Evolutionary conservation across 2,329 filamentous ascomycete species (phyloP), one percentile per base, ranked within the genome.

Genomic region (Colletotrichum cuscutae): DNA sequence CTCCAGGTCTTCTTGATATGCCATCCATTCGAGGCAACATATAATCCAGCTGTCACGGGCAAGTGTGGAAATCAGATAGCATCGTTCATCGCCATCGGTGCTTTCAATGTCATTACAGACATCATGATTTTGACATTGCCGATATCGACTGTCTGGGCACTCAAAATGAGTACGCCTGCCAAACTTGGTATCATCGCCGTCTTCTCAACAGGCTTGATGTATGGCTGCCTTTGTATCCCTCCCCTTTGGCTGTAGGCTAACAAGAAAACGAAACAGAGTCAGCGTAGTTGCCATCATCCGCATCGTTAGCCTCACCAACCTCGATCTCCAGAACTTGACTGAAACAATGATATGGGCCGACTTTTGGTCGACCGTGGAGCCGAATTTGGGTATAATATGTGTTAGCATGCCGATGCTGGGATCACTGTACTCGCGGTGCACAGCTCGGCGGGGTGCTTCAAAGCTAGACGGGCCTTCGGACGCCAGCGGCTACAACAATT

Each of bases 101-200:
- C 79, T 1, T 81, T 82, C 68, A 84, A 84, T 70, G 81, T 84
- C 54, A 68, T 82, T 12, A 80, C 81, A 19, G 82, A 85, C 72
- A 61, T 84, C 15, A 74, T 81, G 46, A 81, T 85, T 59, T 75
- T 84, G 42, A 42, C 79, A 19, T 76, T 85, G 30, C 83, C 83
- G 15, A 74, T 84, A 2, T 78, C 77, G 22, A 82, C 79, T 28
- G 77, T 84, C 7, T 80, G 80, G 75, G 76, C 75, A n/a, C 75
- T 84, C 49, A 80, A 84, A 61, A 79, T 81, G 28, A 77, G 76
- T 26, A 75, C 70, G 4, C 73, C 76, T 11, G 76, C 78, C 58
- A 82, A 79, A 70, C 56, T 79, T 37, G 78, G 75, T 8, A 65
- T 80, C 19, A 77, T 75, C 2, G 74, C 60, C n/a, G 75, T 80